Base-by-base conservation (phyloP, 495 filamentous ascomycete species). In the Clohesyomyces aquaticus region DNA sequence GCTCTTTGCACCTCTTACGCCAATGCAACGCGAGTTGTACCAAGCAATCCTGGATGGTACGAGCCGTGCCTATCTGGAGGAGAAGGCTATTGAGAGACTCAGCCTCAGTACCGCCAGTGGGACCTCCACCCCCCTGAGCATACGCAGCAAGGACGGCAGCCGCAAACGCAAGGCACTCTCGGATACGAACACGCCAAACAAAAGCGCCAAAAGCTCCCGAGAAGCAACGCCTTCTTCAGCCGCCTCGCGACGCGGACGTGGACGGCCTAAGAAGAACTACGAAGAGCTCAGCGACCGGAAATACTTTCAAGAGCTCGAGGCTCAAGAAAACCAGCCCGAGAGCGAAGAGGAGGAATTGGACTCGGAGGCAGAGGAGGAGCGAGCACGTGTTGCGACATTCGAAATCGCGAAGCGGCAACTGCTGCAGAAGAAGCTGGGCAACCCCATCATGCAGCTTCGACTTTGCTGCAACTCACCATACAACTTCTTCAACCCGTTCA, bases 401-500 rank as follows among this genome's bases (percentile, higher is more conserved):
- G 85, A 91, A 22, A 77, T 93, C 63, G 93, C 93, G 12, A 93
- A 92, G 67, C 83, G 86, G 58, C 91, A 96, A 73, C 90, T 97
- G 27, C 76, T 83, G n/a, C 82, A 83, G 26, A 98, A 98, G 79
- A 97, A 97, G 73, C 83, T 98, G 25, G 93, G 95, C 63, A 98
- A 98, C 69, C 91, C 93, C 0, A 75, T 98, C 25, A 88, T 97
- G 82, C 94, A 98, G 75, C 86, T 97, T 12, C 89, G 94, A 4
- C 84, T 96, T 1, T 89, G 88, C 46, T 98, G 95, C 77, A 95
- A 98, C 75, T 88, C 83, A 1, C 94, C 94, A 0, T 93, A 97
- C 75, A 93, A 96, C 69, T 98, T 98, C 77, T 97, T 93, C 77
- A 94, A 91, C 78, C 94, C 94, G 0, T 98, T 91, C 63, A 66